phyloP scores from a whole-genome alignment of 164 flowering plant species.

The grape (Vitis vinifera) region ASM3070453v1 NC_081816.1:21863501-21864000 shows the following conservation, averaged over 20 bases:
- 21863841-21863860: conserved; percentile 51
- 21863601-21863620: conserved; percentile 75
- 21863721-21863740: conserved; percentile 83
- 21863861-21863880: conserved; percentile 46
- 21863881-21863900: conserved; percentile 42
- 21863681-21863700: conserved; percentile 83
- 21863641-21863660: conserved; percentile 86
- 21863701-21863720: conserved; percentile 87
- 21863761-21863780: conserved; percentile 83
- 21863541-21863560: conserved; percentile 83
- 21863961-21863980: conserved; percentile 94
- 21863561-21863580: conserved; percentile 95
- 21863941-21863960: conserved; percentile 88
- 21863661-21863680: conserved; percentile 87
- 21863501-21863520: conserved; percentile 92
- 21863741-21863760: conserved; percentile 86
- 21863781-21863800: conserved; percentile 85
- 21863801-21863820: conserved; percentile 74
- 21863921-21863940: conserved; percentile 79
- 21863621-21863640: conserved; percentile 73
- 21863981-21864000: conserved; percentile 63
- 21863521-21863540: conserved; percentile 92
- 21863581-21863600: conserved; percentile 89
- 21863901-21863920: conserved; percentile 46
- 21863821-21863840: conserved; percentile 69